phyloP scores from a whole-genome alignment of 768 basidiomycete genomes.

The Dacryopinax primogenitus region DNA sequence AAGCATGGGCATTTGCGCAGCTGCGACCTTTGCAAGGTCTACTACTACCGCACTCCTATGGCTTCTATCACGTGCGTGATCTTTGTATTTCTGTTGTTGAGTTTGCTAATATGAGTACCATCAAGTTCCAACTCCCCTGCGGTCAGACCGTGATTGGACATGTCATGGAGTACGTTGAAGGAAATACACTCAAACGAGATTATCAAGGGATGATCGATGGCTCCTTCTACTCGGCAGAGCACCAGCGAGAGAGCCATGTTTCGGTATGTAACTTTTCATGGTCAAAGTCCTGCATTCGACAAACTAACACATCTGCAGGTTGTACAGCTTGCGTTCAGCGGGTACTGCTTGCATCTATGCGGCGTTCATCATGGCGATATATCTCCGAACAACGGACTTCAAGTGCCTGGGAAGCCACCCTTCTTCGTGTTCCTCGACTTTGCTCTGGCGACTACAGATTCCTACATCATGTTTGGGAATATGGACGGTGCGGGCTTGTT shows the following conservation, averaged over 20 bases:
- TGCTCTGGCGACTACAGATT: background rate
- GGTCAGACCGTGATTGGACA: background rate
- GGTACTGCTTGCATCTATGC: background rate
- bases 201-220: background rate
- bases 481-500: background rate
- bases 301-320: background rate
- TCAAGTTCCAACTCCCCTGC: background rate
- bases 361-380: background rate
- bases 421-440: background rate
- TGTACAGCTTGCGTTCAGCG: background rate
- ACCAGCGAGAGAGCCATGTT: too few relatives aligned
- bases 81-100: background rate
- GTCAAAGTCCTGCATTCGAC: too few relatives aligned
- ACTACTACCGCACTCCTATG: background rate
- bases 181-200: background rate
- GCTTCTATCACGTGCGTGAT: background rate
- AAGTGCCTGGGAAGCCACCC: background rate
- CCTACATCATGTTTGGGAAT: background rate
- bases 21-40: background rate
- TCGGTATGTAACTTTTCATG: too few relatives aligned
- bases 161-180: background rate
- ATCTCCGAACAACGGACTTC: background rate
- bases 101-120: background rate
- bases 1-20: background rate
- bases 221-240: background rate